Percentiles rank a stretch among this genome's conserved stretches.
These are phyloP conservation scores for Fomitiporia mediterranea DNA, from an alignment of 1,284 basidiomycete species.

Conservation along the genomic window DNA sequence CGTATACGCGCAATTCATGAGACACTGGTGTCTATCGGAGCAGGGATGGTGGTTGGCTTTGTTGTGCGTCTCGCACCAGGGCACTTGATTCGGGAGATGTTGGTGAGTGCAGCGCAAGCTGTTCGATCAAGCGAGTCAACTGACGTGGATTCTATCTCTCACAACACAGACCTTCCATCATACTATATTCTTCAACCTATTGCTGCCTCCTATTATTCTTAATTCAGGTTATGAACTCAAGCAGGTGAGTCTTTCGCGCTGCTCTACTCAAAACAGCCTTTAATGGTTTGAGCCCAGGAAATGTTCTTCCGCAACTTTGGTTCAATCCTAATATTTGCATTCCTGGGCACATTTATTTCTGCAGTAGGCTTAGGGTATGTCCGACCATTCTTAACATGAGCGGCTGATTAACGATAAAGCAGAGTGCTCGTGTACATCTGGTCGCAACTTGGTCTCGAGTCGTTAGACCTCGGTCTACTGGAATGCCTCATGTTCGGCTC, in stretches of 20 bases:
- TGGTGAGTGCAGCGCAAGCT: conserved; percentile 52
- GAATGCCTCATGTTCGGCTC: conserved; percentile 98
- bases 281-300: conserved; percentile 52
- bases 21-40: conserved; percentile 93
- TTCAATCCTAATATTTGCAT: conserved; percentile 94
- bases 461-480: conserved; percentile 72
- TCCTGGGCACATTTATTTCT: conserved; percentile 94
- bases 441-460: conserved; percentile 87
- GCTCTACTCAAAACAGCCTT: background rate
- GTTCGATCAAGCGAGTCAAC: background rate
- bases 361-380: conserved; percentile 93
- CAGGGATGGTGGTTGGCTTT: conserved; percentile 94
- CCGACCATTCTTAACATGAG: conserved; percentile 16
- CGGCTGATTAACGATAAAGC: conserved; percentile 46
- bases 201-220: conserved; percentile 96
- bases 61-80: conserved; percentile 89
- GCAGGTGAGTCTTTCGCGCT: conserved; percentile 66
- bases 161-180: conserved; percentile 98
- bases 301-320: conserved; percentile 98
- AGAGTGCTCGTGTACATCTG: conserved; percentile 95
- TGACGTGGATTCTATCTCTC: background rate
- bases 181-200: conserved; percentile 96
- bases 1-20: conserved; percentile 95
- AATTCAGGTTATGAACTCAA: conserved; percentile 98
- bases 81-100: conserved; percentile 94